phyloP scores from a whole-genome alignment of 176 grass and related monocot genomes.

The Tuctoria greenei region DNA sequence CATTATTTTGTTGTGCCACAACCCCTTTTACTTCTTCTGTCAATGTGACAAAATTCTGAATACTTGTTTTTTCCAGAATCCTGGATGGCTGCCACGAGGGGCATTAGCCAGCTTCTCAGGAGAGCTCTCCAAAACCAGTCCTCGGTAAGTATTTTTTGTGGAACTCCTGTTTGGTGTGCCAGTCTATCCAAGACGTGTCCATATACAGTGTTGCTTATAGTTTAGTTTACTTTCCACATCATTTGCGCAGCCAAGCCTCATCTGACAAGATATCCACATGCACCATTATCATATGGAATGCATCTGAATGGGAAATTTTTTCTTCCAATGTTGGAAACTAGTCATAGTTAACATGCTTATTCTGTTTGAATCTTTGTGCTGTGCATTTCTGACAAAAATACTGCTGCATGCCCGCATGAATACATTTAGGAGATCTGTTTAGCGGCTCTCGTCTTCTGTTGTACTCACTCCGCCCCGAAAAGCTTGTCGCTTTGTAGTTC shows the following conservation, averaged over 20 bases:
- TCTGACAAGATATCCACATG: background rate
- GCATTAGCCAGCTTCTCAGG: slow-evolving; percentile 70
- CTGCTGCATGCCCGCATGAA: too few species aligned
- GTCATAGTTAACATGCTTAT: background rate
- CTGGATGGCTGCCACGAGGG: slow-evolving; percentile 65
- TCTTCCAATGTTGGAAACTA: background rate
- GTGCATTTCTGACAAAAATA: too few species aligned
- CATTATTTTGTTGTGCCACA: background rate
- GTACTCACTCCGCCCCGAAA: too few species aligned
- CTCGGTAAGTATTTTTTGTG: slow-evolving; percentile 51
- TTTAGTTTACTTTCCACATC: background rate
- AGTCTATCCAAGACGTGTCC: too few species aligned
- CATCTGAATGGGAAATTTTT: background rate
- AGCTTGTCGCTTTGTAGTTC: too few species aligned
- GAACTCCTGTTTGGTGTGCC: too few species aligned
- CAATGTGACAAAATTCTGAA: background rate
- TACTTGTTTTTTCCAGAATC: slow-evolving; percentile 8
- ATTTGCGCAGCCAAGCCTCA: background rate
- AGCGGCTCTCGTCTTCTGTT: background rate
- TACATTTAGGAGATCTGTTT: background rate
- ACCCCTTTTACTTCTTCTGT: background rate
- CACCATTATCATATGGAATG: background rate
- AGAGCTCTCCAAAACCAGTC: slow-evolving; percentile 60
- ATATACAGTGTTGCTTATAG: background rate
- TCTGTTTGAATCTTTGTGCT: background rate